Evolutionary conservation across 208 protist species (phyloP).

Genomic region (Phytomonas sp.): DNA sequence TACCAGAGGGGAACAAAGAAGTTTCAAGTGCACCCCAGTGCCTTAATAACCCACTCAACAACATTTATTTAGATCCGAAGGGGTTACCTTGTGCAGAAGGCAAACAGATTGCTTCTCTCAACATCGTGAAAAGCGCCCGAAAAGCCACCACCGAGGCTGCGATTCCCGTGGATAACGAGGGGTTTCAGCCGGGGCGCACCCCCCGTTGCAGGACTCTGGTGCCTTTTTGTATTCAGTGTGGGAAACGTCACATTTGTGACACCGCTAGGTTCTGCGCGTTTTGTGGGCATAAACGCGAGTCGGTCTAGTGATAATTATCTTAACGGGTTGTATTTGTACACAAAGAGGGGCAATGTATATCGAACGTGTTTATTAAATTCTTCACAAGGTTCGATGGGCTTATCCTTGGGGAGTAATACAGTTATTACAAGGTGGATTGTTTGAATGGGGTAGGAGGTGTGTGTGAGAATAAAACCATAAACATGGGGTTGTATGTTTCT

Average conservation of each 20-base stretch:
- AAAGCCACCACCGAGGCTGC: neutral
- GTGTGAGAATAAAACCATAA: neutral
- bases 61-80: neutral
- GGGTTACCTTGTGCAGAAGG: neutral
- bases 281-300: constrained; percentile 62
- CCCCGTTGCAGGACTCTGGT: constrained; percentile 3
- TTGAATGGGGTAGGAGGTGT: too few species aligned
- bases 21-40: neutral
- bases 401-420: neutral
- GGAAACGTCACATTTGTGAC: constrained; percentile 54
- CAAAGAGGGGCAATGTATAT: neutral
- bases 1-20: neutral
- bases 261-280: constrained; percentile 76
- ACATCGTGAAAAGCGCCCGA: neutral
- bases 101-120: neutral
- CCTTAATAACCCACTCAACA: neutral
- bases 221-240: constrained; percentile 50
- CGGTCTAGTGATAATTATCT: constrained; percentile 14
- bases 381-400: neutral
- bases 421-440: too few species aligned
- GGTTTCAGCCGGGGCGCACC: neutral
- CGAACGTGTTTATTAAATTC: constrained; percentile 11
- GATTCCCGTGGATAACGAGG: neutral
- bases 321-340: neutral
- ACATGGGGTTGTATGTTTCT: neutral